Percentiles rank a stretch among this genome's conserved stretches.
These are phyloP conservation scores for Arabidopsis thaliana DNA, from an alignment of 345 rosid species.

Conservation along the genomic window DNA sequence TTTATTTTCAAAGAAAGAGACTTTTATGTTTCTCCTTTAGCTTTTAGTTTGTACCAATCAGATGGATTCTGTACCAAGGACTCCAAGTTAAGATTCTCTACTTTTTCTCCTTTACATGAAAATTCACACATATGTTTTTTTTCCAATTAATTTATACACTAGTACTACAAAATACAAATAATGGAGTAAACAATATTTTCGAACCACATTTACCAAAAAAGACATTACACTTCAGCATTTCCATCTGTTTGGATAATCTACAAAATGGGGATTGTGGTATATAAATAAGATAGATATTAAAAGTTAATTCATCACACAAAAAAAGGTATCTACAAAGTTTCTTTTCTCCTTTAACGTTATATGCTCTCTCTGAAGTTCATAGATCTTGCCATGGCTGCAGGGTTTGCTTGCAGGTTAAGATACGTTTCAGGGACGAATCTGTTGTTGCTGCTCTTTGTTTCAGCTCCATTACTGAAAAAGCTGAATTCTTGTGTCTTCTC, in stretches of 20 bases:
- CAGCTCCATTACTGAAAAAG: slow-evolving; percentile 47
- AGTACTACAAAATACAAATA: not conserved
- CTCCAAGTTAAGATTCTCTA: slow-evolving; percentile 23
- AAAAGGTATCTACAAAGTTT: not conserved
- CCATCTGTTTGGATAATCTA: not conserved
- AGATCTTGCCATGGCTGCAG: slow-evolving; percentile 76
- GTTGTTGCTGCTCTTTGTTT: slow-evolving; percentile 39
- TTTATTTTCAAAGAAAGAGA: not conserved
- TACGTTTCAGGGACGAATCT: slow-evolving; percentile 42
- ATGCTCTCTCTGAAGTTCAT: slow-evolving; percentile 65
- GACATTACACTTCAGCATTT: slow-evolving; percentile 16
- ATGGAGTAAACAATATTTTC: not conserved
- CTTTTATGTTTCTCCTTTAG: slow-evolving; percentile 18
- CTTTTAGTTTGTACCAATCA: slow-evolving; percentile 5
- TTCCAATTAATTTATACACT: not conserved
- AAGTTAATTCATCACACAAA: slow-evolving; percentile 15
- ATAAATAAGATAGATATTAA: slow-evolving; percentile 6
- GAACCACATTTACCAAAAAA: slow-evolving; percentile 12
- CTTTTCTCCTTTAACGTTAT: slow-evolving; percentile 28
- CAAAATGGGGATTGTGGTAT: slow-evolving; percentile 15
- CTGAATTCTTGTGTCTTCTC: slow-evolving; percentile 48
- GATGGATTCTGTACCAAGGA: slow-evolving; percentile 12
- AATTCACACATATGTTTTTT: slow-evolving; percentile 6
- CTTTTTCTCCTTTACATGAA: slow-evolving; percentile 28
- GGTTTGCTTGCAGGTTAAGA: slow-evolving; percentile 63